A percentile compares a stretch with the other conserved stretches of the same genome.
Conservation (phyloP, 2,329 filamentous ascomycete species). For the Dothiorella sarmentorum region DNA sequence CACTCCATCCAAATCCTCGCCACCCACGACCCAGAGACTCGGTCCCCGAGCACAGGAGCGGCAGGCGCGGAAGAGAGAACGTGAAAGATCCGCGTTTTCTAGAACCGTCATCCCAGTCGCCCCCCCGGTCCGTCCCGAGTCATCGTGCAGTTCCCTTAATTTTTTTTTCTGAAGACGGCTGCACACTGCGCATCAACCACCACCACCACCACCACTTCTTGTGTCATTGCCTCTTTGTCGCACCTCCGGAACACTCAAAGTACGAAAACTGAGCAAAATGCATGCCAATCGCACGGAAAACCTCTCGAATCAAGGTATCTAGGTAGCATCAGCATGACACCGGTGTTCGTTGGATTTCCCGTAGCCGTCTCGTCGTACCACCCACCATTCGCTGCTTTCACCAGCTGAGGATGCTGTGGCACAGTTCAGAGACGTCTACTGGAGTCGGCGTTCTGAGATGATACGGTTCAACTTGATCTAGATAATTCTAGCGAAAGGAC, state of each 20-base stretch:
- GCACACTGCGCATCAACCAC: too few species aligned
- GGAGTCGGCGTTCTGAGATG: constrained; percentile 43
- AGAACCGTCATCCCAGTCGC: not conserved
- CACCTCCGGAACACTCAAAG: constrained; percentile 3
- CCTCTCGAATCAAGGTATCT: constrained; percentile 18
- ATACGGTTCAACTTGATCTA: constrained; percentile 56
- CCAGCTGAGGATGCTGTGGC: not conserved
- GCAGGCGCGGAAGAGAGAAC: not conserved
- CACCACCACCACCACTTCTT: not conserved
- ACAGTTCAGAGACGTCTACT: not conserved
- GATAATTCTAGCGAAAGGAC: constrained; percentile 53
- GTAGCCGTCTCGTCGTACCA: not conserved
- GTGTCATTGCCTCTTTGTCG: not conserved
- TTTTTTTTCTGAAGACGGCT: too few species aligned
- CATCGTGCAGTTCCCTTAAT: not conserved
- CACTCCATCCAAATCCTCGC: not conserved
- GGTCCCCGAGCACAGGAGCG: constrained; percentile 1
- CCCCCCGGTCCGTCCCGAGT: not conserved
- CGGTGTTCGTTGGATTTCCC: constrained; percentile 8
- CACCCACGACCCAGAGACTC: not conserved
- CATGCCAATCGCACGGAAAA: constrained; percentile 14
- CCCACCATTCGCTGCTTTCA: not conserved
- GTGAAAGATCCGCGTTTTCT: not conserved
- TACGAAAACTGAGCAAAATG: constrained; percentile 10
- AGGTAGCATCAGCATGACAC: constrained; percentile 19